Evolutionary conservation across 129 eudicot species (phyloP), one percentile per base, ranked within the genome.

Genomic region (Pulicaria dysenterica): DNA sequence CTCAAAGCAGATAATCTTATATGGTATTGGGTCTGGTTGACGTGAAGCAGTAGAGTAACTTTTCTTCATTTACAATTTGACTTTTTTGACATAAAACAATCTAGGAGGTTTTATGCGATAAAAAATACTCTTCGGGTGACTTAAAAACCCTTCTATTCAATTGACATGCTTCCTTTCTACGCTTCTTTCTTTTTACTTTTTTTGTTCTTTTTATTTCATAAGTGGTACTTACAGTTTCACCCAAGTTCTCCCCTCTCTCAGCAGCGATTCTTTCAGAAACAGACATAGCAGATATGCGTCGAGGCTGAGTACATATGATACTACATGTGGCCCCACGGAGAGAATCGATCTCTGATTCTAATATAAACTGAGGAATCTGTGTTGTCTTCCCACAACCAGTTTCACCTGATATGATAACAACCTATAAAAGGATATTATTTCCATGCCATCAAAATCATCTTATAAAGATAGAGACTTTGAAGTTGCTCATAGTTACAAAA

Each of bases 371-470:
- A 61, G 99, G 99, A 81, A 95, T 91, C 79, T 95, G 99, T 12
- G 99, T 95, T 44, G 99, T 91, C 85, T 95, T 95, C 47, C 99
- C 99, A 62, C 99, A 95, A 71, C 99, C 99, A 58, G 99, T 95
- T 85, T 95, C 99, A 89, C 99, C 99, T 67, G 99, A 95, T 85
- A 95, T 84, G 76, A 95, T 80, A 65, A 91, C 92, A 68, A 93
- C 98, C 98, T 93, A 82, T 48, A 69, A 51, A 64, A 38, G 68
- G 19, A 74, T 24, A 8, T 62, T 36, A 37, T 41, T 68, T 58
- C 45, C 56, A 76, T 64, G 56, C 39, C 41, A 65, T 65, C 70
- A 71, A 63, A 16, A 71, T 11, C 49, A 14, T 55, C 73, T 49
- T 7, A 24, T 36, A 5, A 7, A 38, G 49, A 15, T 15, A 11